Base-by-base conservation (phyloP, 1,284 basidiomycete species). In the Psilocybe mexicana region DNA sequence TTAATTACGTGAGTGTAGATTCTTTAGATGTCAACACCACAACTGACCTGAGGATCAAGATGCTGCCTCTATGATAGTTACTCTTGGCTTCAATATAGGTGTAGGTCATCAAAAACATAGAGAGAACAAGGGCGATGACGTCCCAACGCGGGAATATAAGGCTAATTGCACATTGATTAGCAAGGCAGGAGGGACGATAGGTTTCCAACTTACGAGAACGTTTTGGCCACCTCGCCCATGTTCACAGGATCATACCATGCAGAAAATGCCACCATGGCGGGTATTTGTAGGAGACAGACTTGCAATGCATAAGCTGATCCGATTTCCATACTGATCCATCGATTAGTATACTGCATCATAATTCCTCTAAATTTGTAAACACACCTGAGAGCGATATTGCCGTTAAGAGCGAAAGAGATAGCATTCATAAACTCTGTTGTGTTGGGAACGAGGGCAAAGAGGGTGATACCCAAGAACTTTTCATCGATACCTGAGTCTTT, bases 361-460 rank as follows among this genome's bases (percentile, higher is more conserved):
- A 33, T 43, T 6, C 36, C 8, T 10, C 40, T 35, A 18, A 40
- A 23, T 33, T 30, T 84, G 49, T 8, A 8, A 33, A 33, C 30
- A 33, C 64, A 94, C 94, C 93, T 95, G 24, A 99, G 78, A 1
- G 97, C 94, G 64, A 99, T 99, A 72, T 99, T 99, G 12, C 93
- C 96, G 68, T 97, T 93, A 66, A 99, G 77, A 14, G 97, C 96
- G 69, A 99, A 99, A n/a, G 94, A 96, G 69, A 99, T 97, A 55
- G 97, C 97, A 71, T 99, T 99, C 96, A 99, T 98, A 72, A 99
- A 99, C 76, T 99, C 97, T 23, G 97, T 99, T 14, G 96, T 98
- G 73, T 99, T 99, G 8, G 97, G 97, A 0, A 99, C 96, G 35
- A 99, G 83, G 1, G 97, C 96, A 68, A 99, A 99, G 7, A 99